Evolutionary conservation across 2,329 filamentous ascomycete genomes (phyloP).

Genomic region (Diplodia mutila): DNA sequence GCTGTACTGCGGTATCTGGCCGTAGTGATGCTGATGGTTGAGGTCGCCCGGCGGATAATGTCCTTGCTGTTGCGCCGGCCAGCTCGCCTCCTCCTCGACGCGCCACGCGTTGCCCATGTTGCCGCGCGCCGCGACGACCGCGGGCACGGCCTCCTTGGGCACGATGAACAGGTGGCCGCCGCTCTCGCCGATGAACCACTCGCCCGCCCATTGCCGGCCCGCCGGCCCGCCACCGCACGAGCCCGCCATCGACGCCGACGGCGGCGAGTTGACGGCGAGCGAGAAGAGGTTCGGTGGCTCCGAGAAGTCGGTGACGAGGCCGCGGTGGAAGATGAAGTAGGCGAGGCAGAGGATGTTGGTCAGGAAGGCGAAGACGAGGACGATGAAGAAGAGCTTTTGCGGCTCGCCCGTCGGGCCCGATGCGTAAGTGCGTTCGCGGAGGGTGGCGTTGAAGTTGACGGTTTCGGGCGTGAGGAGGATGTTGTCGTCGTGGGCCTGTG

Average conservation of each 20-base stretch:
- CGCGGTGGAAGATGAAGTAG: constrained; percentile 63
- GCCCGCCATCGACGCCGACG: constrained; percentile 30
- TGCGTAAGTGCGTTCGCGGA: constrained; percentile 70
- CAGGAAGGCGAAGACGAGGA: constrained; percentile 67
- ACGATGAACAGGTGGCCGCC: constrained; percentile 23
- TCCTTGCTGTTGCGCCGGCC: not conserved
- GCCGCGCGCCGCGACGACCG: not conserved
- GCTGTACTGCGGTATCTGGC: not conserved
- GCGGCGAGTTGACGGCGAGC: constrained; percentile 68
- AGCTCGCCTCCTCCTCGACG: constrained; percentile 17
- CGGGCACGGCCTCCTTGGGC: constrained; percentile 10
- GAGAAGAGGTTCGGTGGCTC: constrained; percentile 77
- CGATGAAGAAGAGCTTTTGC: constrained; percentile 68
- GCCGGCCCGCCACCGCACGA: constrained; percentile 15
- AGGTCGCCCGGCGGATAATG: not conserved
- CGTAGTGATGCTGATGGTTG: not conserved
- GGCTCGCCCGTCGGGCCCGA: constrained; percentile 65
- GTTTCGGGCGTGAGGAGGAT: constrained; percentile 46
- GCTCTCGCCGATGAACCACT: constrained; percentile 24
- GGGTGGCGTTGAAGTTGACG: constrained; percentile 65
- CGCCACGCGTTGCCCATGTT: constrained; percentile 21
- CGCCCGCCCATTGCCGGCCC: constrained; percentile 11
- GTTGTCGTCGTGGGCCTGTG: not conserved
- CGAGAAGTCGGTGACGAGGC: constrained; percentile 76
- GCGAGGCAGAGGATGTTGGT: constrained; percentile 68